phyloP scores from a whole-genome alignment of 2,329 filamentous ascomycete genomes.

The Cytospora piceae region DNA sequence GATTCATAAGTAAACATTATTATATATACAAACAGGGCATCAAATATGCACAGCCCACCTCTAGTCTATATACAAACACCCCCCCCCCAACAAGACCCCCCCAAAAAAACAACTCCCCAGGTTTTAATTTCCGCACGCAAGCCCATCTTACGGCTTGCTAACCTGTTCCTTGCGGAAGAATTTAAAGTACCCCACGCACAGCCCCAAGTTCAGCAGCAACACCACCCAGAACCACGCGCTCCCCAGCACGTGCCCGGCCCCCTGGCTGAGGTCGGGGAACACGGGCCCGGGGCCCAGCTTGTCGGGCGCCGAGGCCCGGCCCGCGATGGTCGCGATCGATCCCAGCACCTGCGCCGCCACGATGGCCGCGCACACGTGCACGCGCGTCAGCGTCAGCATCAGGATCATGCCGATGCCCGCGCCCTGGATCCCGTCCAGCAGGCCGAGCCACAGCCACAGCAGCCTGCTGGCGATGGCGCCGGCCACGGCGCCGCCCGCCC shows the following conservation, averaged over 20 bases:
- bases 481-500: constrained; percentile 57
- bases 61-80: background rate
- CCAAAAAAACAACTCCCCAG: background rate
- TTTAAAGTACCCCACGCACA: constrained; percentile 58
- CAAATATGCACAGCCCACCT: no score
- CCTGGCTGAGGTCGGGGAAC: constrained; percentile 61
- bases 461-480: constrained; percentile 56
- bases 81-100: background rate
- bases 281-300: constrained; percentile 61
- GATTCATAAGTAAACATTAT: no score
- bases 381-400: constrained; percentile 62
- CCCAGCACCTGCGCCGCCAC: constrained; percentile 64
- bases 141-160: constrained; percentile 29
- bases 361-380: constrained; percentile 64
- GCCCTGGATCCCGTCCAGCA: constrained; percentile 64
- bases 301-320: constrained; percentile 62
- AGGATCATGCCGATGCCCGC: constrained; percentile 69
- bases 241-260: constrained; percentile 46
- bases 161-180: constrained; percentile 48
- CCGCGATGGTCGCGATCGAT: constrained; percentile 63
- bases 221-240: constrained; percentile 64
- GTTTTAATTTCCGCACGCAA: background rate
- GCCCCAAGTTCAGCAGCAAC: constrained; percentile 56
- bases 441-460: constrained; percentile 67
- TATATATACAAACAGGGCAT: no score